Conservation (phyloP, 495 filamentous ascomycete species). For the Annulohypoxylon maeteangense region DNA sequence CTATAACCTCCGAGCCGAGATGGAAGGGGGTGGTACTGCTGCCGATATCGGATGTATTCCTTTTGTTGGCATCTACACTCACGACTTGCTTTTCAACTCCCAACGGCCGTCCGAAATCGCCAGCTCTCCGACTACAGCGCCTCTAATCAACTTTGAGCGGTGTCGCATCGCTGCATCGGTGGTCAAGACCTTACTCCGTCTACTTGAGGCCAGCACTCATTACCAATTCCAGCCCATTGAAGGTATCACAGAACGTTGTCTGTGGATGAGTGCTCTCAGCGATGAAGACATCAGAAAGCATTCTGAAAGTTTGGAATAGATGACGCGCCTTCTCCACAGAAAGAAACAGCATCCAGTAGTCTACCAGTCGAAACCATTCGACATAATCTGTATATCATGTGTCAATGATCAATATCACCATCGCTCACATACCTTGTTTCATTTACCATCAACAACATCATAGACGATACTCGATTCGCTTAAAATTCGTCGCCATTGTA, state of each 20-base stretch:
- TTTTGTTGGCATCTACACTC: conserved; percentile 94
- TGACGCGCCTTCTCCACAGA: neutral
- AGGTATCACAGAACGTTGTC: conserved; percentile 86
- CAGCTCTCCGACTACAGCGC: conserved; percentile 71
- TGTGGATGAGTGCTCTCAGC: conserved; percentile 91
- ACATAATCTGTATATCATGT: conserved; percentile 42
- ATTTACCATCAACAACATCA: conserved; percentile 31
- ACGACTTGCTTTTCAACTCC: conserved; percentile 95
- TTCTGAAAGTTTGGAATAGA: conserved; percentile 55
- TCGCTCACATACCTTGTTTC: conserved; percentile 40
- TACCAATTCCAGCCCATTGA: conserved; percentile 88
- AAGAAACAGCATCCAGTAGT: neutral
- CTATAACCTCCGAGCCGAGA: conserved; percentile 85
- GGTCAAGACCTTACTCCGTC: conserved; percentile 87
- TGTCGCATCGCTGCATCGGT: conserved; percentile 90
- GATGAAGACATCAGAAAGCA: conserved; percentile 80
- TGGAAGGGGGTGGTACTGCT: conserved; percentile 71
- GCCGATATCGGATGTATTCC: conserved; percentile 91
- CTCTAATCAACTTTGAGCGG: conserved; percentile 94
- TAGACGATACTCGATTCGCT: conserved; percentile 38
- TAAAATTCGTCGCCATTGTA: conserved; percentile 31
- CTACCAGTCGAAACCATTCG: conserved; percentile 4
- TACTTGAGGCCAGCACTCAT: conserved; percentile 91
- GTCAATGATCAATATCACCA: conserved; percentile 28
- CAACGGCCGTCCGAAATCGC: conserved; percentile 82